These are phyloP conservation scores for Penicillium silybi DNA, from an alignment of 495 filamentous ascomycete species.

Conservation along the genomic window DNA sequence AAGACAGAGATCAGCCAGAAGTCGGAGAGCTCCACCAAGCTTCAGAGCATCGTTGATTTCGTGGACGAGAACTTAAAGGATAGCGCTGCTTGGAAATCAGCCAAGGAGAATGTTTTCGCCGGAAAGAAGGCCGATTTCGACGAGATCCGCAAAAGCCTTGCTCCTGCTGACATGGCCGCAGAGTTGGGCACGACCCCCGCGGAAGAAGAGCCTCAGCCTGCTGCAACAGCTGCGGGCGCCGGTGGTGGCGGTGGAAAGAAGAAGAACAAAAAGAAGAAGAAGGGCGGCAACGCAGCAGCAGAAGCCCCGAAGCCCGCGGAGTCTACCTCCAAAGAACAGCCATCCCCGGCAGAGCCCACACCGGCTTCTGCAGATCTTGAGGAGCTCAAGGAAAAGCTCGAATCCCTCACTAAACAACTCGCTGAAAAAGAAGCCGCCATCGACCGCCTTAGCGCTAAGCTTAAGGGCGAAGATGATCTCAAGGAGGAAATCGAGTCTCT, in stretches of 20 bases:
- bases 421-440: slow-evolving; percentile 70
- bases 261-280: slow-evolving; percentile 92
- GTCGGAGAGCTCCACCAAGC: slow-evolving; percentile 18
- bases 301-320: slow-evolving; percentile 35
- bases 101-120: slow-evolving; percentile 30
- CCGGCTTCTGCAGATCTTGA: slow-evolving; percentile 22
- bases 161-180: slow-evolving; percentile 10
- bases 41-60: slow-evolving; percentile 36
- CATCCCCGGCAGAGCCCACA: slow-evolving; percentile 21
- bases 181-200: slow-evolving; percentile 9
- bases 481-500: slow-evolving; percentile 83
- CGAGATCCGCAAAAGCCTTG: slow-evolving; percentile 33
- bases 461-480: slow-evolving; percentile 73
- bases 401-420: slow-evolving; percentile 56
- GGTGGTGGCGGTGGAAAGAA: slow-evolving; percentile 51
- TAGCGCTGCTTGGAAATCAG: slow-evolving; percentile 33
- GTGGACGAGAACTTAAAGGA: slow-evolving; percentile 33
- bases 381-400: slow-evolving; percentile 50
- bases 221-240: slow-evolving; percentile 18
- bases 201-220: slow-evolving; percentile 19
- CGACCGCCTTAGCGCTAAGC: slow-evolving; percentile 57
- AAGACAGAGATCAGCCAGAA: slow-evolving; percentile 40
- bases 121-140: slow-evolving; percentile 34
- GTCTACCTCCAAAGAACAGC: slow-evolving; percentile 14
- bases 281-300: slow-evolving; percentile 55